Evolutionary conservation across 192 early-diverging fungal species (phyloP).

Genomic region (Gamsiella multidivaricata): DNA sequence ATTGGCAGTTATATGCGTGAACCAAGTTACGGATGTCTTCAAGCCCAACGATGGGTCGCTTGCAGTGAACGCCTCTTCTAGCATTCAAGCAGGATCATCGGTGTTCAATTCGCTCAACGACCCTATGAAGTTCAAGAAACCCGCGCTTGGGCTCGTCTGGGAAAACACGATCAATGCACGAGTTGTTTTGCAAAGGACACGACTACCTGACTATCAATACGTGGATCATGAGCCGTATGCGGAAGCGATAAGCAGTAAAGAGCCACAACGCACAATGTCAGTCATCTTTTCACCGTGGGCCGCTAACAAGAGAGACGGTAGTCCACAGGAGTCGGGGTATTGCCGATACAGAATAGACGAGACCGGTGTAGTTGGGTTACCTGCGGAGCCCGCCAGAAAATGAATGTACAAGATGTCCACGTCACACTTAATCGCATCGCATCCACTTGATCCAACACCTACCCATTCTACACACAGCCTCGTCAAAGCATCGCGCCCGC

Average conservation of each 20-base stretch:
- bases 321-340: constrained; percentile 9
- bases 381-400: not conserved
- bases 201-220: constrained; percentile 20
- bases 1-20: constrained; percentile 79
- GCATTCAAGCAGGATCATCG: constrained; percentile 11
- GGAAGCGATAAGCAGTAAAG: not conserved
- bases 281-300: constrained; percentile 47
- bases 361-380: constrained; percentile 27
- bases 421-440: constrained; percentile 1
- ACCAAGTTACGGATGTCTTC: constrained; percentile 73
- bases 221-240: not conserved
- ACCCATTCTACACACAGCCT: not conserved
- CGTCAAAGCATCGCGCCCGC: not conserved
- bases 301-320: not conserved
- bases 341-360: constrained; percentile 34
- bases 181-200: constrained; percentile 61
- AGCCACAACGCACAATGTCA: constrained; percentile 34
- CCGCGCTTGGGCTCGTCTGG: constrained; percentile 80
- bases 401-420: not conserved
- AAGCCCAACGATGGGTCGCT: constrained; percentile 9
- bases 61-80: constrained; percentile 19
- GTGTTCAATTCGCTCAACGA: constrained; percentile 12
- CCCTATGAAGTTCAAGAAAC: constrained; percentile 65
- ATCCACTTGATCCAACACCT: not conserved
- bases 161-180: constrained; percentile 78